Conservation (phyloP, 169 alveolate species). For the Besnoitia besnoiti region DNA sequence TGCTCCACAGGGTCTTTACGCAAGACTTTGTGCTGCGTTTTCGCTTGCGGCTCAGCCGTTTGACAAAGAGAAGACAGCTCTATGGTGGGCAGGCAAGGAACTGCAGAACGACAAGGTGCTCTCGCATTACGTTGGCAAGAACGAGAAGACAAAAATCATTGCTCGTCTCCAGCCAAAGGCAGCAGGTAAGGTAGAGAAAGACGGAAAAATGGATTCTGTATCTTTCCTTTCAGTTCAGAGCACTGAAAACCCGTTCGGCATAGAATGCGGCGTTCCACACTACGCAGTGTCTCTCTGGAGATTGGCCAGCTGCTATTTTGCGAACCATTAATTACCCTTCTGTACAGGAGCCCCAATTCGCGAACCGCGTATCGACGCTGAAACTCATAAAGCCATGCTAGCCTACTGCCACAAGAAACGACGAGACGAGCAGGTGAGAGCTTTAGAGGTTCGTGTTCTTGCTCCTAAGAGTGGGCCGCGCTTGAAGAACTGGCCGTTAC, state of each 20-base stretch:
- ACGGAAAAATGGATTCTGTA: too few relatives aligned
- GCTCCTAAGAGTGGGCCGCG: too few relatives aligned
- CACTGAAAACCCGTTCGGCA: too few relatives aligned
- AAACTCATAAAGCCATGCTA: conserved; percentile 95
- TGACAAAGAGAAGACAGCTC: conserved; percentile 81
- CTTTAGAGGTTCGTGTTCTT: too few relatives aligned
- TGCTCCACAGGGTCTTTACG: too few relatives aligned
- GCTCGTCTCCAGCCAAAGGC: conserved; percentile 90
- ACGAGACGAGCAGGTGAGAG: conserved; percentile 87
- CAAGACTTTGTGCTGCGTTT: too few relatives aligned
- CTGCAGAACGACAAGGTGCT: conserved; percentile 84
- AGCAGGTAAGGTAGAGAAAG: conserved; percentile 61
- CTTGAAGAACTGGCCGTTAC: too few relatives aligned
- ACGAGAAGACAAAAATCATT: conserved; percentile 94
- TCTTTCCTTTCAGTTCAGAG: too few relatives aligned
- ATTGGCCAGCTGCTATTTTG: background rate
- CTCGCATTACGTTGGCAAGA: conserved; percentile 87
- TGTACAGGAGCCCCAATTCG: conserved; percentile 93
- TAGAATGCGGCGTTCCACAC: too few relatives aligned
- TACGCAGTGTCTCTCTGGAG: background rate
- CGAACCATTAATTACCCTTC: background rate
- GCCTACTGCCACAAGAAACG: conserved; percentile 92
- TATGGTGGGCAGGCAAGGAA: conserved; percentile 98
- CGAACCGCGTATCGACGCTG: conserved; percentile 94
- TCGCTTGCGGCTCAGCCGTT: conserved; percentile 71